Conservation (phyloP, 1,139 yeast species). For the Yamadazyma atlantica region DNA sequence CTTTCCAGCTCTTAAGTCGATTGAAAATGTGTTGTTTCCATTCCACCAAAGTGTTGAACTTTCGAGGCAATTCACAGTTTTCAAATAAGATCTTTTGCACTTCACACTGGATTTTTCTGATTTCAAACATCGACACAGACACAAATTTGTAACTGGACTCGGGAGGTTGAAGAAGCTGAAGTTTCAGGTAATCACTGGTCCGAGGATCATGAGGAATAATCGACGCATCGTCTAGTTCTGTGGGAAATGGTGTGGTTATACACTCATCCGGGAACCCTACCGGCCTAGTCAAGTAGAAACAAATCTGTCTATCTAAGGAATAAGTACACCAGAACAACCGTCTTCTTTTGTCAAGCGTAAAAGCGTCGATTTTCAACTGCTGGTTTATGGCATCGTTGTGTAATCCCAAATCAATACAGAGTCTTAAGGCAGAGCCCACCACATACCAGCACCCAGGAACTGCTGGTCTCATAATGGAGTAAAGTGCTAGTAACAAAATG, state of each 20-base stretch:
- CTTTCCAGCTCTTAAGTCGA: conserved; percentile 62
- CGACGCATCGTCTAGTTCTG: conserved; percentile 69
- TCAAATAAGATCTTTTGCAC: conserved; percentile 73
- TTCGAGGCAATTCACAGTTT: conserved; percentile 66
- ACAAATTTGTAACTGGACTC: conserved; percentile 66
- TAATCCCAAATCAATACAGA: conserved; percentile 80
- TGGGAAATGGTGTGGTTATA: conserved; percentile 65
- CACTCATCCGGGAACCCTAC: conserved; percentile 75
- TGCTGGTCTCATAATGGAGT: conserved; percentile 73
- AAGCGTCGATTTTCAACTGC: conserved; percentile 44
- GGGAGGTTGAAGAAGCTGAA: conserved; percentile 18
- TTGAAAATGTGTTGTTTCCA: conserved; percentile 58
- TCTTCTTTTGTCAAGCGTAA: conserved; percentile 66
- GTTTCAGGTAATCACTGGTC: conserved; percentile 21
- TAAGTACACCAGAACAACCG: conserved; percentile 89
- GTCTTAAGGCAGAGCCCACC: conserved; percentile 73
- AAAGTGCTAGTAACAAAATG: conserved; percentile 62
- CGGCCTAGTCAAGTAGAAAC: conserved; percentile 71
- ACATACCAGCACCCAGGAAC: conserved; percentile 94
- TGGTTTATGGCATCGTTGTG: conserved; percentile 55
- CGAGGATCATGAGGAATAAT: conserved; percentile 38
- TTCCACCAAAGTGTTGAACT: conserved; percentile 49
- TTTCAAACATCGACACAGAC: conserved; percentile 62
- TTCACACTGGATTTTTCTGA: conserved; percentile 75
- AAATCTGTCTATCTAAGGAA: conserved; percentile 75